Base-by-base conservation (phyloP, 1,139 yeast genomes). In the Suhomyces chickasaworum region DNA sequence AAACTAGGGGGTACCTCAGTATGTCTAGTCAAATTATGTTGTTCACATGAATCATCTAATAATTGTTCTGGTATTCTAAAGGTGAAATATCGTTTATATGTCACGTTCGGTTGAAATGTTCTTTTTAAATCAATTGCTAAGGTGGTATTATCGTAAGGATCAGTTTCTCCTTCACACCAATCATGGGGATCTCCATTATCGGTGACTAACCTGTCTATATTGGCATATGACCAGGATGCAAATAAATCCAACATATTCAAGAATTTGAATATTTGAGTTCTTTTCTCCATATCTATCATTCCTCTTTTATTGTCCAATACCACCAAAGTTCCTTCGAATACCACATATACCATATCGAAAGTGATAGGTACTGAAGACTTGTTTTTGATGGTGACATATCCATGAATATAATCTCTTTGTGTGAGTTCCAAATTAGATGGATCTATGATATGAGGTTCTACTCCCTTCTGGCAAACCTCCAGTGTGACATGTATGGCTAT, bases 131-230 rank as follows among this genome's bases (percentile, higher is more conserved):
- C 77, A 35, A 73, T 60, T 1, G 68, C 51, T 13, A 67, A 53
- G 3, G 53, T 46, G 1, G 78, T 63, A 49, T 67, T 65, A 53
- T 75, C 80, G 48, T 59, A 65, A 3, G 79, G 78, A 52, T 75
- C 80, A 1, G 65, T 68, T 47, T 74, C 80, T 2, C 78, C 78
- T 22, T 64, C 70, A 56, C 79, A 74, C 79, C 79, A 75, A 58
- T 74, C 79, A 51, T 71, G 75, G 4, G 79, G 79, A 49, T 74
- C 77, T 1, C 78, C 78, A 46, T 72, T 62, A 53, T 75, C 80
- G 6, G 78, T 73, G 12, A 64, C 68, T 21, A 75, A 59, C 35
- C 80, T 55, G 52, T 71, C 76, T 29, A 75, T 74, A 52, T 74
- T 74, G 23, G 79, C 77, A 53, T 66, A 74, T 7, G 76, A 63